Evolutionary conservation across 805 yeast genomes (phyloP), one percentile per base, ranked within the genome.

Genomic region (Priceomyces medius): DNA sequence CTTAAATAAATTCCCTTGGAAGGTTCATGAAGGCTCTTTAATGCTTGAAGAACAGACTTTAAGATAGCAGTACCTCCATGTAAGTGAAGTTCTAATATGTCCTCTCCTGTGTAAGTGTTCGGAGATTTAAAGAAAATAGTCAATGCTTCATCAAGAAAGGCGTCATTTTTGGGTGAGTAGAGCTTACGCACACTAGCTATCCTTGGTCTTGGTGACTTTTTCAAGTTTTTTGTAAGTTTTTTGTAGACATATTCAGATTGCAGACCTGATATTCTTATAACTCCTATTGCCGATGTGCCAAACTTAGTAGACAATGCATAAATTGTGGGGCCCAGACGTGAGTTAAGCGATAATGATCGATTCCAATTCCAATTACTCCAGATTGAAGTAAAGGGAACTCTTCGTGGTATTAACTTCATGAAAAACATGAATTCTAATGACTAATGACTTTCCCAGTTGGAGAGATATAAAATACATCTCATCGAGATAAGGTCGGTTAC

Each of bases 51-150:
- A 0, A 90, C 85, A 0, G 88, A 75, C 36, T 73, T 69, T 2
- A 87, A 77, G 1, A 91, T 88, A 0, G 98, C 97, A 9, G 76
- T 80, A 3, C 98, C 97, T 3, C 99, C 99, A 61, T 93, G 99
- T 2, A 87, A 62, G 55, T 93, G 97, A n/a, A 93, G 59, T 54
- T 93, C 99, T 7, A 90, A 66, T 19, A 85, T 52, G 51, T 91
- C 97, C 59, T 93, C 98, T 1, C 99, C 99, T 0, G 98, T 93
- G 54, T 83, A 93, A 0, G 96, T 83, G 10, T 73, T 67, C 0
- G 97, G 97, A 2, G 75, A 76, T 13, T 77, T 59, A 62, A 91
- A 90, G 54, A 65, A 83, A 1, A 89, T 53, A 0, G 83, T 68
- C 14, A 93, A 61, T 0, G 97, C 87, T 46, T 87, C 85, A 62